Conservation (phyloP, 2,329 filamentous ascomycete species). For the Tolypocladium paradoxum region DNA sequence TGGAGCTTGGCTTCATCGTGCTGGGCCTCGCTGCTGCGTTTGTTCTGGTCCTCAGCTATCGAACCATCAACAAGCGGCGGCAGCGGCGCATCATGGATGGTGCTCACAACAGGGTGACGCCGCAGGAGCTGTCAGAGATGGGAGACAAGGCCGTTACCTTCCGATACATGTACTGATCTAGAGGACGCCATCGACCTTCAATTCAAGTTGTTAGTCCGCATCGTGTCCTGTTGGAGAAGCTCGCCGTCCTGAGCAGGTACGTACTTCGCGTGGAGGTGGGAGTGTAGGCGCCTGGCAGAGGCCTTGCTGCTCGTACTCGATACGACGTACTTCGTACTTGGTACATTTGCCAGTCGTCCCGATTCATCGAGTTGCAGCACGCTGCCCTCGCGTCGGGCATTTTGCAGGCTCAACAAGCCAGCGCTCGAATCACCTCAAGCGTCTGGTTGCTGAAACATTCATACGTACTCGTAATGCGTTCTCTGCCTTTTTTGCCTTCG, state of each 20-base stretch:
- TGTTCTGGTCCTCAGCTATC: constrained; percentile 39
- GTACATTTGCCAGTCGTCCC: neutral
- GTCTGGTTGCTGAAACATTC: neutral
- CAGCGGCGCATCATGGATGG: constrained; percentile 31
- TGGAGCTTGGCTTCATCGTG: constrained; percentile 39
- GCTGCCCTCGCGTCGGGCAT: neutral
- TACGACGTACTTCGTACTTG: neutral
- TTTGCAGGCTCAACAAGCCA: neutral
- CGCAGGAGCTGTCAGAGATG: constrained; percentile 40
- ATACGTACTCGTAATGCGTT: no score
- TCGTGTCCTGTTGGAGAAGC: neutral
- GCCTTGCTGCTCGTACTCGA: neutral
- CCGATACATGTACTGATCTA: constrained; percentile 39
- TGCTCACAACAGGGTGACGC: constrained; percentile 8
- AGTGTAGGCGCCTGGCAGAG: no score
- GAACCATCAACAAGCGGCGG: constrained; percentile 46
- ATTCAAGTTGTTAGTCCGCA: neutral
- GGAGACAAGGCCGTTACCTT: constrained; percentile 52
- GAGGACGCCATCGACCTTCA: neutral
- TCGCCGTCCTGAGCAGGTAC: no score
- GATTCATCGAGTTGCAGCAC: neutral
- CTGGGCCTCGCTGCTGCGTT: constrained; percentile 33
- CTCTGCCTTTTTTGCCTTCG: neutral
- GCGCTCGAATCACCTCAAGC: neutral
- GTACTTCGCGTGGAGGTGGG: no score